Base-by-base conservation (phyloP, 2,329 filamentous ascomycete species). In the Xylaria sp. region DNA sequence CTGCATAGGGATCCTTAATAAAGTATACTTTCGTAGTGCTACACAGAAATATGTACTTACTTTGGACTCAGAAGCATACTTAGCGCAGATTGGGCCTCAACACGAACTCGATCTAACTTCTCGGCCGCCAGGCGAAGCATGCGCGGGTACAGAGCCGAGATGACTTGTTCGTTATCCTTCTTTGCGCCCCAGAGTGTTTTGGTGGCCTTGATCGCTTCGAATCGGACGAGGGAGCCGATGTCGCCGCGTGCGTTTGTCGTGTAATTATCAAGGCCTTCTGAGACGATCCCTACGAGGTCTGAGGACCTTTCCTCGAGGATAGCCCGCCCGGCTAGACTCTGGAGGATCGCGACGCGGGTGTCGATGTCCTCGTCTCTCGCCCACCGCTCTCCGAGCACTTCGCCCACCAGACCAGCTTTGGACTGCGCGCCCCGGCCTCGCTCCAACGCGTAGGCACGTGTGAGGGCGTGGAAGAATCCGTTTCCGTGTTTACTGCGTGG, bases 171-270 rank as follows among this genome's bases (percentile, higher is more conserved):
- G 17, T 62, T 50, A 5, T 21, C n/a, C 21, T 39, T 57, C 37
- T 58, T 53, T 7, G 48, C 18, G 38, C 63, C 63, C 73, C 81
- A 85, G 1, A 91, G 77, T 2, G 84, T 85, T 55, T 83, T 83
- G 1, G 93, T 83, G 16, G 90, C 92, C 69, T 87, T 81, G 11
- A 97, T 80, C 20, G 91, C 92, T 70, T 92, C 88, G 4, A 93
- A 76, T 2, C 94, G 83, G 3, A 96, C 89, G 48, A 92, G 83
- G 0, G 92, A 96, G 4, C 94, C 94, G 44, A 97, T 82, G 66
- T 99, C 94, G 16, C 94, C 94, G 52, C 92, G 81, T 13, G 92
- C 87, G 61, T 91, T 93, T 2, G 91, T 92, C 0, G 91, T 96
- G 67, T 97, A 97, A 69, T 99, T 92, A 61, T 93, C 88, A 22